Percentiles rank a stretch among this genome's conserved stretches.
phyloP scores from a whole-genome alignment of 768 basidiomycete species.

The Pleurotus tuber-regium region DNA sequence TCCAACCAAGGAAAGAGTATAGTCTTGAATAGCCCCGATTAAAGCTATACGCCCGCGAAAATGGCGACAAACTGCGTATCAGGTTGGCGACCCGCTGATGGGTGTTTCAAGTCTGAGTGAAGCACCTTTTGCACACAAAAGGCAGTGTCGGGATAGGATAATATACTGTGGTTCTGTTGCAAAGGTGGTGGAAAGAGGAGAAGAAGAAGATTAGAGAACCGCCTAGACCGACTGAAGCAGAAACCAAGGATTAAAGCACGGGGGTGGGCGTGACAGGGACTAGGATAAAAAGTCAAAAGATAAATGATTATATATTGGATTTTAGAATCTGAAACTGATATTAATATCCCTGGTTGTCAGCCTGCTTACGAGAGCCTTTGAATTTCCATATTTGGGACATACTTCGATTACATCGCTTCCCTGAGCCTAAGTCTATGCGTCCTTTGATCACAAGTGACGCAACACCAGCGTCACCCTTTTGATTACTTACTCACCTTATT shows the following conservation, averaged over 20 bases:
- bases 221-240: neutral
- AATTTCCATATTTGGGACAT: neutral
- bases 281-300: neutral
- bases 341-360: constrained; percentile 7
- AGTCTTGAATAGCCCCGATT: neutral
- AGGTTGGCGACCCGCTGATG: constrained; percentile 6
- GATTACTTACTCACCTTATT: too few species aligned
- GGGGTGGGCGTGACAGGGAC: constrained; percentile 5
- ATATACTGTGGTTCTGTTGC: too few species aligned
- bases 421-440: neutral
- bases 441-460: neutral
- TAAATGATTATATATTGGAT: constrained; percentile 5
- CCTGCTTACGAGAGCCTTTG: neutral
- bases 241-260: neutral
- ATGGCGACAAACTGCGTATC: neutral
- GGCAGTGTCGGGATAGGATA: too few species aligned
- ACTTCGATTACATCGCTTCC: neutral
- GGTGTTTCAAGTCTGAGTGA: constrained; percentile 1
- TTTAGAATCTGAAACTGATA: constrained; percentile 9
- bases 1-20: neutral
- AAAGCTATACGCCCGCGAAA: neutral
- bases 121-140: too few species aligned
- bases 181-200: constrained; percentile 8
- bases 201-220: constrained; percentile 5
- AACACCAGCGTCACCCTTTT: neutral